These are phyloP conservation scores for Wickerhamomyces strasburgensis DNA, from an alignment of 805 yeast genomes.

Conservation along the genomic window DNA sequence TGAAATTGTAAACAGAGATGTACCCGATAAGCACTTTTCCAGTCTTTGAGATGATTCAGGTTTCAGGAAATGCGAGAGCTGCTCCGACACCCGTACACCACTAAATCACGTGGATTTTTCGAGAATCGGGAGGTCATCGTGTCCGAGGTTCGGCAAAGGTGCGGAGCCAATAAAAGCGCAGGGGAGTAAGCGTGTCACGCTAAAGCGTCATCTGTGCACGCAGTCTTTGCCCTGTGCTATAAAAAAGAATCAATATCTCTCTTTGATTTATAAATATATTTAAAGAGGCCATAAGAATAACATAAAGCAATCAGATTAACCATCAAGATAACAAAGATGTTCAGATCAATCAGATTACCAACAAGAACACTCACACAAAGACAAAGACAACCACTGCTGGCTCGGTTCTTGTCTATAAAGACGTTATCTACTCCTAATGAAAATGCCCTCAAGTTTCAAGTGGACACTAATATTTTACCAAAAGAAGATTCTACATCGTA, in stretches of 20 bases:
- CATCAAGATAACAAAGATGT: neutral
- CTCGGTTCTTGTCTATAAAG: conserved; percentile 28
- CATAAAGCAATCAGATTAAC: too few relatives aligned
- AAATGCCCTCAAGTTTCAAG: conserved; percentile 64
- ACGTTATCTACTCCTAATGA: conserved; percentile 68
- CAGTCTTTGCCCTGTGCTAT: too few relatives aligned
- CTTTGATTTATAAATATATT: too few relatives aligned
- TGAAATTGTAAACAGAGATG: too few relatives aligned
- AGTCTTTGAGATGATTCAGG: too few relatives aligned
- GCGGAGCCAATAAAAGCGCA: conserved; percentile 9
- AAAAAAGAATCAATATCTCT: too few relatives aligned
- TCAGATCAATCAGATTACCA: neutral
- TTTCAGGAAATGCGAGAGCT: too few relatives aligned
- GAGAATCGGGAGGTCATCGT: neutral
- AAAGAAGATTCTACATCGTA: conserved; percentile 15
- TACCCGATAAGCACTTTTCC: too few relatives aligned
- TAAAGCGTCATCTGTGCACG: too few relatives aligned
- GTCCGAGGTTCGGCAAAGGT: conserved; percentile 14
- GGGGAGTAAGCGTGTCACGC: conserved; percentile 6
- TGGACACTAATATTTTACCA: conserved; percentile 30
- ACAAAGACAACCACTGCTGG: neutral
- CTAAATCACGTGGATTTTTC: conserved; percentile 1
- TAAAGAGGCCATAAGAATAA: too few relatives aligned
- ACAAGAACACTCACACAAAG: conserved; percentile 6
- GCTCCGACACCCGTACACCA: conserved; percentile 2